Evolutionary conservation across 2,329 filamentous ascomycete genomes (phyloP).

Genomic region (Xenosphaeropsis pyriputrescens): DNA sequence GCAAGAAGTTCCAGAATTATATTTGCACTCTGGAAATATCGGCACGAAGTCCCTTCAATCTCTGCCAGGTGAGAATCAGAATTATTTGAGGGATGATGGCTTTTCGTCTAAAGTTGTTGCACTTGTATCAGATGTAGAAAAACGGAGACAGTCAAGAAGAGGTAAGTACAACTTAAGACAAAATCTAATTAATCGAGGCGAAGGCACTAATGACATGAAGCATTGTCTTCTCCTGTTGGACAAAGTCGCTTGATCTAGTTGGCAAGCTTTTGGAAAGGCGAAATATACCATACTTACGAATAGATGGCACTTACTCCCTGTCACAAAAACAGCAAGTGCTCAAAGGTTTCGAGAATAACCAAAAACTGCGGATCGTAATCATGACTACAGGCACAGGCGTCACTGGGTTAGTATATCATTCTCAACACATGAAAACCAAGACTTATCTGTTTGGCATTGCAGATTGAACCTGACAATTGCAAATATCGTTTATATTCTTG

Average conservation of each 20-base stretch:
- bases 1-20: constrained; percentile 1
- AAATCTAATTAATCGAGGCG: background rate
- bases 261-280: constrained; percentile 1
- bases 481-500: constrained; percentile 9
- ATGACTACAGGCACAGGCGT: constrained; percentile 10
- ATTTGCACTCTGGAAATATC: constrained; percentile 1
- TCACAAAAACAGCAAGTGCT: constrained; percentile 3
- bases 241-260: constrained; percentile 8
- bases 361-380: constrained; percentile 4
- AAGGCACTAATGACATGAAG: background rate
- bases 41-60: background rate
- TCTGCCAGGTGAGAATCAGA: constrained; percentile 2
- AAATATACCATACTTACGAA: constrained; percentile 4
- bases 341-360: constrained; percentile 3
- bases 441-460: background rate
- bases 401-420: constrained; percentile 4
- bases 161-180: constrained; percentile 2
- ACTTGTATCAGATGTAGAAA: constrained; percentile 4
- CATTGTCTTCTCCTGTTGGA: constrained; percentile 10
- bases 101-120: constrained; percentile 6
- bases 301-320: constrained; percentile 5
- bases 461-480: constrained; percentile 5
- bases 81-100: constrained; percentile 5
- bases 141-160: constrained; percentile 5
- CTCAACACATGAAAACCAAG: background rate